Conservation (phyloP, 176 grass and related monocot genomes). For the Avena atlantica region DNA sequence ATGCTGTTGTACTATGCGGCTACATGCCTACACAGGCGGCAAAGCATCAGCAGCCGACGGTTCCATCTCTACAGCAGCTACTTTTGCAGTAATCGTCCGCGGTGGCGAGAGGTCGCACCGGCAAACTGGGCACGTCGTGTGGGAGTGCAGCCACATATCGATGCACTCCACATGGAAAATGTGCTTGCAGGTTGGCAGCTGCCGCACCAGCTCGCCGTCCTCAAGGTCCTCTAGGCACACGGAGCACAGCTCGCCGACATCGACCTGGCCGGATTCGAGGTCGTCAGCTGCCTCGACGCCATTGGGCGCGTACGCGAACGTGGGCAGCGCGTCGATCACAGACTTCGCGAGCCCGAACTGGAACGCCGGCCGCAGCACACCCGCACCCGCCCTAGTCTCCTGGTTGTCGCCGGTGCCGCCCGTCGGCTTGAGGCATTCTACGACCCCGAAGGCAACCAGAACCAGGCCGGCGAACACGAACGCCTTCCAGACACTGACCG, state of each 20-base stretch:
- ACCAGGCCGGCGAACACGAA: constrained; percentile 24
- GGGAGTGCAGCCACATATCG: constrained; percentile 56
- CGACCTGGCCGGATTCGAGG: constrained; percentile 22
- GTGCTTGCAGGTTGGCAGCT: constrained; percentile 46
- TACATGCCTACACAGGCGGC: constrained; percentile 3
- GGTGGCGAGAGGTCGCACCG: constrained; percentile 38
- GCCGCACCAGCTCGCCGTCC: constrained; percentile 46
- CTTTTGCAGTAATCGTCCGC: not conserved
- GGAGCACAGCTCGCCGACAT: not conserved
- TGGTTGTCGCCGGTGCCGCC: not conserved
- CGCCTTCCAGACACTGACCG: constrained; percentile 40
- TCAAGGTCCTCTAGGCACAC: constrained; percentile 32
- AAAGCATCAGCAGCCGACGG: not conserved
- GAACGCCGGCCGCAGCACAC: fast-evolving
- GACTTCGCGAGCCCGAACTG: constrained; percentile 23
- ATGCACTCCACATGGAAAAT: constrained; percentile 52
- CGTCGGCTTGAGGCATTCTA: not conserved
- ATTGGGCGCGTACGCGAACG: constrained; percentile 11
- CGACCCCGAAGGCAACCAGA: constrained; percentile 1
- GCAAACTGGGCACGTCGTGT: constrained; percentile 47
- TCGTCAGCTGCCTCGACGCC: not conserved
- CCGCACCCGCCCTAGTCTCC: not conserved
- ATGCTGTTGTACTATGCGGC: no score
- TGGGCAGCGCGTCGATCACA: constrained; percentile 19
- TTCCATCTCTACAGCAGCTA: not conserved